phyloP scores from a whole-genome alignment of 768 basidiomycete species.

The Leccinum variicolor region DNA sequence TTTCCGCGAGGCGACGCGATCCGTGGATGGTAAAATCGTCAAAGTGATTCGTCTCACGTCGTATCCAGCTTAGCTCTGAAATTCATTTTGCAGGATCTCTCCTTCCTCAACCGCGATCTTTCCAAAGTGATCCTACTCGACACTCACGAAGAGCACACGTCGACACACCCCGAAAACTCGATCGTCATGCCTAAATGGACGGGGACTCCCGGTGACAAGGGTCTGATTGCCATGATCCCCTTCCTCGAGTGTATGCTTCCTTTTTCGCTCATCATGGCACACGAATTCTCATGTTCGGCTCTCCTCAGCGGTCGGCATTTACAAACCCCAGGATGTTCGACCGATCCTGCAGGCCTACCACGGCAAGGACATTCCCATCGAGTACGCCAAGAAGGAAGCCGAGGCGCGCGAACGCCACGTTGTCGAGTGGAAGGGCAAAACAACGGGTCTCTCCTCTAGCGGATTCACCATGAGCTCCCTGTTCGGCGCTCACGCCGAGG shows the following conservation, averaged over 20 bases:
- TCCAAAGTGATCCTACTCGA: slow-evolving; percentile 88
- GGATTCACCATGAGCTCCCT: slow-evolving; percentile 45
- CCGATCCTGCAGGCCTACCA: slow-evolving; percentile 81
- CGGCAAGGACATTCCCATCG: slow-evolving; percentile 84
- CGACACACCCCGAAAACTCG: slow-evolving; percentile 85
- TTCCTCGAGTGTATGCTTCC: slow-evolving; percentile 83
- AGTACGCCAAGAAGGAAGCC: slow-evolving; percentile 86
- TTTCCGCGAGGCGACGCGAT: slow-evolving; percentile 90
- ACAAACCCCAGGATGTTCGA: slow-evolving; percentile 82
- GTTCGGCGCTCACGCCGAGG: slow-evolving; percentile 37
- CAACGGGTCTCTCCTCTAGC: slow-evolving; percentile 35
- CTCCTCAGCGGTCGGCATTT: slow-evolving; percentile 81
- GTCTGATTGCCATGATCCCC: slow-evolving; percentile 89
- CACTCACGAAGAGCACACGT: slow-evolving; percentile 72
- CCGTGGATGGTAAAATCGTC: slow-evolving; percentile 76
- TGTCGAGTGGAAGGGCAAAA: slow-evolving; percentile 71
- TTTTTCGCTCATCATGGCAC: not conserved
- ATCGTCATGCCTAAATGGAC: slow-evolving; percentile 84
- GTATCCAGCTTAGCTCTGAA: not conserved
- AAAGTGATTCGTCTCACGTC: slow-evolving; percentile 50
- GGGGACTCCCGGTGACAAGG: slow-evolving; percentile 70
- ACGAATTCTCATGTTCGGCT: not conserved
- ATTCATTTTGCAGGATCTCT: slow-evolving; percentile 60
- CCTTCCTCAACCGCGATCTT: slow-evolving; percentile 92
- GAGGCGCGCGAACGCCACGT: slow-evolving; percentile 74